Conservation (phyloP, 768 basidiomycete genomes). For the Aureoboletus auriporus region DNA sequence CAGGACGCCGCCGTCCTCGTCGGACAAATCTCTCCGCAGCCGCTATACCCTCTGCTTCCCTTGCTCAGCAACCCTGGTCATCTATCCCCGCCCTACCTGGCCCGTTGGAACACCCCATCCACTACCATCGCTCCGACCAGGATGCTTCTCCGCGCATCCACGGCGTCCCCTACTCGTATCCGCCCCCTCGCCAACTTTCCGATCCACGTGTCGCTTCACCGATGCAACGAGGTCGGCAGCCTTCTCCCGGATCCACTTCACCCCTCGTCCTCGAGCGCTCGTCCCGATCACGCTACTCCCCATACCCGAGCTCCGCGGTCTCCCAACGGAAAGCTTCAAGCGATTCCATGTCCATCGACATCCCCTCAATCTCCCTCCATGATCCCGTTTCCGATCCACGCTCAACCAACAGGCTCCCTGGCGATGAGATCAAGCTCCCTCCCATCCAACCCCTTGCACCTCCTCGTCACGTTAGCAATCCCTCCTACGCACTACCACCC, state of each 20-base stretch:
- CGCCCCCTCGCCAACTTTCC: conserved; percentile 26
- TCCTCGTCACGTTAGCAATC: conserved; percentile 25
- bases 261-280: conserved; percentile 23
- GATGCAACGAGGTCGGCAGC: conserved; percentile 28
- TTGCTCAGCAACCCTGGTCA: conserved; percentile 43
- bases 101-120: conserved; percentile 17
- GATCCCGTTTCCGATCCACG: conserved; percentile 28
- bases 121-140: conserved; percentile 25
- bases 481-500: conserved; percentile 58
- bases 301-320: conserved; percentile 37
- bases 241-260: conserved; percentile 24
- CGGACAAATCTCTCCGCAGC: conserved; percentile 43
- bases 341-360: conserved; percentile 31
- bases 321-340: conserved; percentile 23
- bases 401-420: conserved; percentile 18
- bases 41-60: conserved; percentile 28
- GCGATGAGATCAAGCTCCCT: conserved; percentile 38
- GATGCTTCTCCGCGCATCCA: conserved; percentile 23
- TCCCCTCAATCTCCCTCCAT: conserved; percentile 33
- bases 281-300: conserved; percentile 37
- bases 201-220: conserved; percentile 26
- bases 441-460: conserved; percentile 37
- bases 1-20: conserved; percentile 58
- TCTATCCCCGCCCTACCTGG: conserved; percentile 37
- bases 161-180: conserved; percentile 26